These are phyloP conservation scores for Mariannaea elegans DNA, from an alignment of 2,329 filamentous ascomycete species.

Conservation along the genomic window DNA sequence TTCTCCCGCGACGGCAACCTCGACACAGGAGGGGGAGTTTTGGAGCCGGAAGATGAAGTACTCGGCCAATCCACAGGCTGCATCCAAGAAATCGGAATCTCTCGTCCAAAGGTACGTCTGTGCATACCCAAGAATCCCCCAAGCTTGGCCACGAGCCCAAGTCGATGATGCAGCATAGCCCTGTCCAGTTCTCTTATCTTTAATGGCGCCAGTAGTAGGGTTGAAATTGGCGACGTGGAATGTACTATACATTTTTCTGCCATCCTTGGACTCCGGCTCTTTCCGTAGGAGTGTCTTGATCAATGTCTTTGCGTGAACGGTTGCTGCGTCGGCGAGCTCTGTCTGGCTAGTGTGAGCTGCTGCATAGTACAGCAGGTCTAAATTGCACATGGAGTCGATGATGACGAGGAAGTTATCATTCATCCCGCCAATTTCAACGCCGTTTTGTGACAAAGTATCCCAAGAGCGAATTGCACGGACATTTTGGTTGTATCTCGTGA, in stretches of 20 bases:
- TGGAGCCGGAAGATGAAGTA: constrained; percentile 56
- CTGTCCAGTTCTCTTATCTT: constrained; percentile 54
- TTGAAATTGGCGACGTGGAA: constrained; percentile 57
- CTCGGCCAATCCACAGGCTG: constrained; percentile 54
- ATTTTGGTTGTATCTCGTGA: constrained; percentile 50
- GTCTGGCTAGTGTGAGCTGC: constrained; percentile 43
- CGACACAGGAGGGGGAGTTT: constrained; percentile 32
- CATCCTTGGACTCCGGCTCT: constrained; percentile 29
- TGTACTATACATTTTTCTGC: constrained; percentile 27
- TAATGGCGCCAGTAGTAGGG: constrained; percentile 48
- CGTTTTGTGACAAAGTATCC: constrained; percentile 42
- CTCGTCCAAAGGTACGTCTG: constrained; percentile 59
- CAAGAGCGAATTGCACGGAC: constrained; percentile 58
- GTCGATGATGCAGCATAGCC: constrained; percentile 54
- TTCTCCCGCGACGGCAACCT: constrained; percentile 27
- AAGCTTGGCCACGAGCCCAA: constrained; percentile 60
- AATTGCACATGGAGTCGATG: constrained; percentile 53
- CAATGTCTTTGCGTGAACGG: constrained; percentile 50
- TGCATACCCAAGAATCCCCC: constrained; percentile 58
- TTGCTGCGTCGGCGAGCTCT: constrained; percentile 46
- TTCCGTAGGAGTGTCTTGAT: constrained; percentile 49
- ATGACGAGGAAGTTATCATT: constrained; percentile 49
- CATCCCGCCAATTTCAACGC: background rate
- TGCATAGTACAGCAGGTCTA: constrained; percentile 51
- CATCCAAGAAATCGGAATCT: constrained; percentile 50